A percentile compares a stretch with the other conserved stretches of the same genome.
Evolutionary conservation across 768 basidiomycete species (phyloP).

Genomic region (Pholiota conissans): DNA sequence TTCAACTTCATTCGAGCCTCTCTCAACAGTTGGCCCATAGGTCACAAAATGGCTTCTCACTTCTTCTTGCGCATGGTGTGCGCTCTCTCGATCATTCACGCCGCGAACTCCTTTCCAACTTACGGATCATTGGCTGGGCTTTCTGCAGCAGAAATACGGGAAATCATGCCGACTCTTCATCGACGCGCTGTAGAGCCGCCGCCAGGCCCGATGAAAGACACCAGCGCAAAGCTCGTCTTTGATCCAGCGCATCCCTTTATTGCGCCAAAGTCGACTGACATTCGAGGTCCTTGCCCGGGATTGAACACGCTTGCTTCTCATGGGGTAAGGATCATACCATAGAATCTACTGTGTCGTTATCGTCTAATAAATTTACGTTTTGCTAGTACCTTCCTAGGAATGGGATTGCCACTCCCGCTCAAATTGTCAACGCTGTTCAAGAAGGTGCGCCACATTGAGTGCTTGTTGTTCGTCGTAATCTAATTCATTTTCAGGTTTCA

Average conservation of each 20-base stretch:
- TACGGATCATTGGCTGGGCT: slow-evolving; percentile 1
- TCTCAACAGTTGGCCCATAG: neutral
- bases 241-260: slow-evolving; percentile 6
- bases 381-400: slow-evolving; percentile 13
- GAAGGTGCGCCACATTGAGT: slow-evolving; percentile 9
- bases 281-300: slow-evolving; percentile 4
- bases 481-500: slow-evolving; percentile 10
- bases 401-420: slow-evolving; percentile 15
- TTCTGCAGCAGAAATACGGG: neutral
- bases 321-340: neutral
- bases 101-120: neutral
- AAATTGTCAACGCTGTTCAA: slow-evolving; percentile 18
- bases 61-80: neutral
- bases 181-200: neutral
- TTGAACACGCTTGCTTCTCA: slow-evolving; percentile 5
- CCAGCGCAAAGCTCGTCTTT: slow-evolving; percentile 2
- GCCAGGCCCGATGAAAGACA: neutral
- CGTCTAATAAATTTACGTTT: neutral
- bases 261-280: neutral
- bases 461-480: neutral
- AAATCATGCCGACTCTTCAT: slow-evolving; percentile 3
- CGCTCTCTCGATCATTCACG: neutral
- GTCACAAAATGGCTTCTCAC: neutral
- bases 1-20: neutral
- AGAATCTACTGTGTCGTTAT: neutral